Evolutionary conservation across 2,329 filamentous ascomycete genomes (phyloP).

Genomic region (Neocucurbitaria cava): DNA sequence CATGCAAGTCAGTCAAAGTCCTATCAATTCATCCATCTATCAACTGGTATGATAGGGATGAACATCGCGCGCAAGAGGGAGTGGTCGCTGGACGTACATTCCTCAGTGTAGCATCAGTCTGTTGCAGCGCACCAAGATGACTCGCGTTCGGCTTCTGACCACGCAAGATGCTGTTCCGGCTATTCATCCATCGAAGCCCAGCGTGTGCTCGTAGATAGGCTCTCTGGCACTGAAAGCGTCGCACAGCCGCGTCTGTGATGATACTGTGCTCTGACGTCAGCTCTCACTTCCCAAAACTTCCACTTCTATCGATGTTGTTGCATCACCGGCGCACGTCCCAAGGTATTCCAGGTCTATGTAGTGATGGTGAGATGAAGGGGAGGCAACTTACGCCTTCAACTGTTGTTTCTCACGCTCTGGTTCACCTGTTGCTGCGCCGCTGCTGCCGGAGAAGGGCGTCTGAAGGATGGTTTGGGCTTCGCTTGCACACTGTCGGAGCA

Average conservation of each 20-base stretch:
- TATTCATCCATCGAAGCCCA: slow-evolving; percentile 65
- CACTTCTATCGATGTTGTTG: background rate
- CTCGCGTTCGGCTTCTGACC: slow-evolving; percentile 57
- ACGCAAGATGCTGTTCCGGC: slow-evolving; percentile 59
- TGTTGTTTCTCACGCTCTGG: slow-evolving; percentile 64
- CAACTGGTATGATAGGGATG: background rate
- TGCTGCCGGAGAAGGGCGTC: slow-evolving; percentile 58
- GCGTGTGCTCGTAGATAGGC: slow-evolving; percentile 66
- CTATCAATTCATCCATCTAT: background rate
- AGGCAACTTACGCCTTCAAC: slow-evolving; percentile 58
- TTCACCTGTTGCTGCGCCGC: slow-evolving; percentile 52
- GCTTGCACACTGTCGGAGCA: slow-evolving; percentile 62
- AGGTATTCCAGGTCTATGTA: background rate
- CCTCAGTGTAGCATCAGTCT: slow-evolving; percentile 56
- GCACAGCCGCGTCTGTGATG: slow-evolving; percentile 65
- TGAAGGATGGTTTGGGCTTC: slow-evolving; percentile 63
- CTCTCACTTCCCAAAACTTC: slow-evolving; percentile 1
- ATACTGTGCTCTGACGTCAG: slow-evolving; percentile 55
- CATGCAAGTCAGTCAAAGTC: slow-evolving; percentile 11
- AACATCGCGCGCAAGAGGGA: background rate
- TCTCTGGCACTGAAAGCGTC: slow-evolving; percentile 68
- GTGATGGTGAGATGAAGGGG: background rate
- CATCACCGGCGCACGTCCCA: background rate
- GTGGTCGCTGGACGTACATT: slow-evolving; percentile 50
- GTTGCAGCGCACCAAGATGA: slow-evolving; percentile 58